These are phyloP conservation scores for Penicillium expansum DNA, from an alignment of 2,329 filamentous ascomycete genomes.

Conservation along the genomic window DNA sequence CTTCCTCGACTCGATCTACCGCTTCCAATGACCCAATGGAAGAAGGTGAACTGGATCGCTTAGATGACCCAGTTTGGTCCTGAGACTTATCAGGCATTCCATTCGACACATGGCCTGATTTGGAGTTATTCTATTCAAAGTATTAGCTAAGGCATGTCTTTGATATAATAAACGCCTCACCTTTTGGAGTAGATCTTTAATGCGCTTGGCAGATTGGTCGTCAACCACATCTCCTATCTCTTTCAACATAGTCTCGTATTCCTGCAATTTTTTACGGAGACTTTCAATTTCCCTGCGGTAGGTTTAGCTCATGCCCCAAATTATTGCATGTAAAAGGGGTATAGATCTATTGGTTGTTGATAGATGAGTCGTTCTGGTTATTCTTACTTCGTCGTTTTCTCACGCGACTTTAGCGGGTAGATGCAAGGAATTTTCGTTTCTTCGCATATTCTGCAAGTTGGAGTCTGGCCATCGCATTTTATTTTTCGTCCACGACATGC, in stretches of 20 bases:
- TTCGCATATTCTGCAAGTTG: slow-evolving; percentile 41
- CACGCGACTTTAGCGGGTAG: slow-evolving; percentile 41
- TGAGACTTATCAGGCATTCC: background rate
- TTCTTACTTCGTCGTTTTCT: slow-evolving; percentile 37
- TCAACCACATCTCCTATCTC: slow-evolving; percentile 1
- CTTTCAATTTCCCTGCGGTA: slow-evolving; percentile 3
- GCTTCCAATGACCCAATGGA: slow-evolving; percentile 11
- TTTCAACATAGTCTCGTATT: slow-evolving; percentile 8
- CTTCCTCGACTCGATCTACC: slow-evolving; percentile 12
- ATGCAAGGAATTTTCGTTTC: slow-evolving; percentile 38
- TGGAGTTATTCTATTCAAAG: background rate
- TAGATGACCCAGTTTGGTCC: background rate
- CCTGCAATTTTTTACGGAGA: slow-evolving; percentile 1
- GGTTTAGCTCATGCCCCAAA: background rate
- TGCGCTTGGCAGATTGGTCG: background rate
- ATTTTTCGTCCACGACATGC: slow-evolving; percentile 44
- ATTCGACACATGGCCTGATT: background rate
- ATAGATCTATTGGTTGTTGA: background rate
- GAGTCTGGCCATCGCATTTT: slow-evolving; percentile 46
- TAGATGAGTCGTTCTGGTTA: background rate
- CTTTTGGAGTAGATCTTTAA: slow-evolving; percentile 7
- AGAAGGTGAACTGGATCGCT: slow-evolving; percentile 3
- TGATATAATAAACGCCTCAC: background rate
- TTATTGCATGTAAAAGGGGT: background rate
- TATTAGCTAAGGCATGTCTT: background rate